phyloP scores from a whole-genome alignment of 345 rosid genomes.

The Syzygium oleosum region DNA sequence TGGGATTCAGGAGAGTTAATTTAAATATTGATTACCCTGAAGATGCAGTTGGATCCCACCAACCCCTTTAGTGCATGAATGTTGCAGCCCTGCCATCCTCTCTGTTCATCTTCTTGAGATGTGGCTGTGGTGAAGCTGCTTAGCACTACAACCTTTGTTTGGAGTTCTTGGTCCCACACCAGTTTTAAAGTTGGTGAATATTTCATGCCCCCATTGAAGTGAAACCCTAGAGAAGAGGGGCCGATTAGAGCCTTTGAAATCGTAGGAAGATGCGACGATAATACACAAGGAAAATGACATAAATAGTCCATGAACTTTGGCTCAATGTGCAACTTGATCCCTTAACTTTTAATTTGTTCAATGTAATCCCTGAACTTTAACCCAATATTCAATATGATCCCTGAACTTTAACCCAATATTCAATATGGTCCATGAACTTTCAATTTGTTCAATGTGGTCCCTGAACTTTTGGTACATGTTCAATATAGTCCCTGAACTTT shows the following conservation, averaged over 20 bases:
- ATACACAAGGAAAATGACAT: no score
- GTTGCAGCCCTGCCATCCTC: neutral
- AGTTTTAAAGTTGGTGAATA: neutral
- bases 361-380: no score
- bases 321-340: no score
- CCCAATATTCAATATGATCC: no score
- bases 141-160: neutral
- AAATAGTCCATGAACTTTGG: no score
- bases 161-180: neutral
- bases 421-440: no score
- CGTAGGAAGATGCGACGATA: fast-evolving
- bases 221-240: neutral
- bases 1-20: neutral
- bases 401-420: no score
- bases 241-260: neutral
- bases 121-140: neutral
- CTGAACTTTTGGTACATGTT: no score
- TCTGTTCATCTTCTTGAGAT: neutral
- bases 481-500: no score
- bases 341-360: no score
- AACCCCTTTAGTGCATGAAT: neutral
- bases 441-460: no score
- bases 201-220: neutral
- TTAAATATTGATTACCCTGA: neutral
- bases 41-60: neutral